These are phyloP conservation scores for Mycosphaerella arachidis DNA, from an alignment of 2,329 filamentous ascomycete species.

Conservation along the genomic window DNA sequence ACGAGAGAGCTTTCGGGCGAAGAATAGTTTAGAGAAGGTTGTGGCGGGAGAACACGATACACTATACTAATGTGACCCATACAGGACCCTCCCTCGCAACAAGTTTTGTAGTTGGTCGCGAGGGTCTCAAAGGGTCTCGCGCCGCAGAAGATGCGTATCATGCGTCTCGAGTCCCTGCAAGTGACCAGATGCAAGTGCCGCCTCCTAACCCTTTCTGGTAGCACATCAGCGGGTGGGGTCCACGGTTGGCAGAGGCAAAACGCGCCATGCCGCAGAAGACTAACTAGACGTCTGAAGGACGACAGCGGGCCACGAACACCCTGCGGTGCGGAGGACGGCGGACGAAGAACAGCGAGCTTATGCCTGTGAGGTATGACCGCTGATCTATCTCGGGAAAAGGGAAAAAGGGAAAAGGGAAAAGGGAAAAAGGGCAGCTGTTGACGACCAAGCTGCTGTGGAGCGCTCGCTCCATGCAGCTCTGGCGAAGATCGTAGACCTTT, in stretches of 20 bases:
- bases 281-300: slow-evolving; percentile 1
- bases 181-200: slow-evolving; percentile 1
- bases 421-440: not conserved
- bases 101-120: slow-evolving; percentile 1
- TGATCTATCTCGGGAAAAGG: no score
- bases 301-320: not conserved
- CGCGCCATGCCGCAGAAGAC: slow-evolving; percentile 2
- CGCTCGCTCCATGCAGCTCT: not conserved
- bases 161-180: slow-evolving; percentile 7
- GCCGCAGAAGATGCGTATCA: not conserved
- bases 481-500: not conserved
- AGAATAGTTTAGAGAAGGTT: not conserved
- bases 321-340: not conserved
- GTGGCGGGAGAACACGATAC: not conserved
- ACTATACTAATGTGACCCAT: slow-evolving; percentile 4
- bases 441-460: not conserved
- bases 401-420: no score
- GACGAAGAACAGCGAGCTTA: not conserved
- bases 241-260: slow-evolving; percentile 3
- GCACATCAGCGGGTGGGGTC: not conserved
- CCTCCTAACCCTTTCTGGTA: not conserved
- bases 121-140: slow-evolving; percentile 3
- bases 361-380: not conserved
- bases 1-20: not conserved
- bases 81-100: not conserved